A percentile compares a stretch with the other conserved stretches of the same genome.
phyloP scores from a whole-genome alignment of 495 filamentous ascomycete species.

The Tuber borchii region DNA sequence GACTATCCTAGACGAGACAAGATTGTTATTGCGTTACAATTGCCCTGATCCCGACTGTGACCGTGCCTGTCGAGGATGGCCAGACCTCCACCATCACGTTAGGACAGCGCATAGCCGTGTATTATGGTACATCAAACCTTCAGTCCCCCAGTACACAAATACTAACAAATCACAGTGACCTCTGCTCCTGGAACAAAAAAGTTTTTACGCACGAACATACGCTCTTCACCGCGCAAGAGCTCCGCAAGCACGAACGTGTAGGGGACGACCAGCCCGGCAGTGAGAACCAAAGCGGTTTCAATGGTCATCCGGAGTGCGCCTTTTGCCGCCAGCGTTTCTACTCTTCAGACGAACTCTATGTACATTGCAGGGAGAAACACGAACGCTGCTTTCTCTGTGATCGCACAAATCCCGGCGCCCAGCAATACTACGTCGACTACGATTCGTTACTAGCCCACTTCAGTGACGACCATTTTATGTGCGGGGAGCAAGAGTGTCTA shows the following conservation, averaged over 20 bases:
- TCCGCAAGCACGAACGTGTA: slow-evolving; percentile 78
- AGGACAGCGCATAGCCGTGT: slow-evolving; percentile 70
- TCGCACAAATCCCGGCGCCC: slow-evolving; percentile 55
- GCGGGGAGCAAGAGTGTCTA: slow-evolving; percentile 73
- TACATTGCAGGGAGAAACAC: slow-evolving; percentile 84
- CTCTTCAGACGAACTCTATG: slow-evolving; percentile 87
- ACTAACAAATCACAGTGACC: slow-evolving; percentile 51
- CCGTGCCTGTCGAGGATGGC: slow-evolving; percentile 86
- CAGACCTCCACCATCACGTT: slow-evolving; percentile 87
- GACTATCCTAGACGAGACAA: slow-evolving; percentile 80
- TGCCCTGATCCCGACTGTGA: slow-evolving; percentile 81
- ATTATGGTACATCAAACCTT: slow-evolving; percentile 61
- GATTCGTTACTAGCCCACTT: slow-evolving; percentile 78
- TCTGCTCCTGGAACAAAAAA: slow-evolving; percentile 92
- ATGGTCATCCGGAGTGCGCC: slow-evolving; percentile 86
- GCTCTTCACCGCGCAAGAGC: slow-evolving; percentile 73
- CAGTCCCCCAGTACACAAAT: neutral
- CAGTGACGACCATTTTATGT: slow-evolving; percentile 77
- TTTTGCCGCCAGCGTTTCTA: slow-evolving; percentile 93
- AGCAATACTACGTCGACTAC: slow-evolving; percentile 87
- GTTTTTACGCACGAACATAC: slow-evolving; percentile 98
- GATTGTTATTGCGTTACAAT: slow-evolving; percentile 85
- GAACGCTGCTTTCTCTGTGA: slow-evolving; percentile 96
- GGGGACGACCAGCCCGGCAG: slow-evolving; percentile 90
- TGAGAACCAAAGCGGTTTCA: slow-evolving; percentile 89